Percentiles rank a stretch among this genome's conserved stretches.
Evolutionary conservation across 2,329 filamentous ascomycete species (phyloP).

Genomic region (Aspergillus clavatus): DNA sequence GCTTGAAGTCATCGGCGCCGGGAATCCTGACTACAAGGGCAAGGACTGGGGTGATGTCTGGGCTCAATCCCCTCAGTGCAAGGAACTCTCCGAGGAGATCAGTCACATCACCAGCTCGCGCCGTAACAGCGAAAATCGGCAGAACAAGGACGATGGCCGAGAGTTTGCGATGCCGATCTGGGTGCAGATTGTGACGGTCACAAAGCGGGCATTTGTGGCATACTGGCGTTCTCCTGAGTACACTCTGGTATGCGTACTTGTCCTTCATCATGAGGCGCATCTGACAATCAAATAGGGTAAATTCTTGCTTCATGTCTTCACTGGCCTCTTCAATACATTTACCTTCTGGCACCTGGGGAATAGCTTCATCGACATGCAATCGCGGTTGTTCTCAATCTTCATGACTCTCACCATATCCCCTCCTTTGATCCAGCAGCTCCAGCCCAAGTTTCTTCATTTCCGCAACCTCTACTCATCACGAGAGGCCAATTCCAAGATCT

Average conservation of each 20-base stretch:
- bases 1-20: constrained; percentile 67
- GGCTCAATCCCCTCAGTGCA: constrained; percentile 49
- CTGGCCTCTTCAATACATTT: constrained; percentile 65
- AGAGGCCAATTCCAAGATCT: constrained; percentile 74
- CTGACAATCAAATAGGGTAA: constrained; percentile 46
- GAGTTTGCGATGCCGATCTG: constrained; percentile 60
- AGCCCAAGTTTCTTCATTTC: constrained; percentile 64
- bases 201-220: constrained; percentile 55
- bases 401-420: constrained; percentile 71
- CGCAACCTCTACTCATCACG: constrained; percentile 65
- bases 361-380: constrained; percentile 60
- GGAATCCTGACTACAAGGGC: constrained; percentile 55
- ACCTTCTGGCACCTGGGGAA: constrained; percentile 62
- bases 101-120: constrained; percentile 48
- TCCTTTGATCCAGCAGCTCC: constrained; percentile 70
- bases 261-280: neutral
- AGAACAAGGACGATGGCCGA: constrained; percentile 47
- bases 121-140: constrained; percentile 33
- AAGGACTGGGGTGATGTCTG: constrained; percentile 62
- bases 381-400: constrained; percentile 69
- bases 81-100: constrained; percentile 48
- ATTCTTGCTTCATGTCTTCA: constrained; percentile 58
- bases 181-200: constrained; percentile 52
- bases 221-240: constrained; percentile 66
- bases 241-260: constrained; percentile 29